A percentile compares a stretch with the other conserved stretches of the same genome.
Evolutionary conservation across 352 stramenopile species (phyloP).

Genomic region (Pythium volutum): DNA sequence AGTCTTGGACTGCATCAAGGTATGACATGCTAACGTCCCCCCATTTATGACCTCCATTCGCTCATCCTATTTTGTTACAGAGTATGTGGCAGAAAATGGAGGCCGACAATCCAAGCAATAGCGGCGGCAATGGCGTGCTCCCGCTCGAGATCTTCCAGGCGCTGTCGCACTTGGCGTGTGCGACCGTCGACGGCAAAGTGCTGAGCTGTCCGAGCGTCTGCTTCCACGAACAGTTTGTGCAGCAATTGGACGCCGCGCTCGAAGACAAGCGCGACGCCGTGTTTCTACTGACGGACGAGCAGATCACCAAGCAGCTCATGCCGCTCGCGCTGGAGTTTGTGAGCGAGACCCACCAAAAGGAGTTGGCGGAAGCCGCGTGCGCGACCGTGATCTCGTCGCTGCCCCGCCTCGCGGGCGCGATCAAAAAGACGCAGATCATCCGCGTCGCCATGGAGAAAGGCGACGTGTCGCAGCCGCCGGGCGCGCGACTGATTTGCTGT

Average conservation of each 20-base stretch:
- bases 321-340: conserved; percentile 73
- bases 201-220: conserved; percentile 47
- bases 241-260: conserved; percentile 40
- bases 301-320: conserved; percentile 69
- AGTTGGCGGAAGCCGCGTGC: conserved; percentile 66
- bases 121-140: conserved; percentile 24
- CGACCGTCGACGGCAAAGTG: conserved; percentile 73
- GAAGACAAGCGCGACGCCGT: conserved; percentile 57
- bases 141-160: conserved; percentile 62
- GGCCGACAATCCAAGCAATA: conserved; percentile 35
- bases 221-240: conserved; percentile 64
- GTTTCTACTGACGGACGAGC: conserved; percentile 73
- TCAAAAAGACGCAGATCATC: conserved; percentile 87
- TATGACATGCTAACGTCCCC: conserved; percentile 12
- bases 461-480: conserved; percentile 73
- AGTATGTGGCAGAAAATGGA: conserved; percentile 65
- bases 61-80: not conserved
- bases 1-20: conserved; percentile 77
- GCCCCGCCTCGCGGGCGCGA: conserved; percentile 43
- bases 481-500: conserved; percentile 77
- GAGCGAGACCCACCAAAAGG: conserved; percentile 73
- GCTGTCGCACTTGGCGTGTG: conserved; percentile 47
- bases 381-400: conserved; percentile 53
- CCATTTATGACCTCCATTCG: not conserved
- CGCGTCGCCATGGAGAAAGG: conserved; percentile 81